Evolutionary conservation across 805 yeast genomes (phyloP).

Genomic region (Schwanniomyces pseudopolymorphus): DNA sequence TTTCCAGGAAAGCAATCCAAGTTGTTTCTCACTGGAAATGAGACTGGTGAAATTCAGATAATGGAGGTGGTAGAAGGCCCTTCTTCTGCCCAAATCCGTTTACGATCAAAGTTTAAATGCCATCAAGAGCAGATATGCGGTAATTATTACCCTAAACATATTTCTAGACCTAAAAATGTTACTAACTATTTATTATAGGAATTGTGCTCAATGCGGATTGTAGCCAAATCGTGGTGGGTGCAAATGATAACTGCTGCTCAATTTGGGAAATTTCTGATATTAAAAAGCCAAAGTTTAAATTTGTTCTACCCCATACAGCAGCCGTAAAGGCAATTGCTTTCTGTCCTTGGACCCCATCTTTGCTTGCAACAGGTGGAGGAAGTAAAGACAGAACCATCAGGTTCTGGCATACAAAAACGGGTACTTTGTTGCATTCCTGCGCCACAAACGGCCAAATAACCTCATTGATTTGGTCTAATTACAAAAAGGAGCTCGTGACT

Average conservation of each 20-base stretch:
- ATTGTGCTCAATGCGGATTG: conserved; percentile 57
- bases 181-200: conserved; percentile 38
- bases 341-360: conserved; percentile 84
- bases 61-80: conserved; percentile 26
- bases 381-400: conserved; percentile 74
- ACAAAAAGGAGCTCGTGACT: conserved; percentile 63
- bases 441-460: conserved; percentile 76
- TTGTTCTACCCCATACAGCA: conserved; percentile 65
- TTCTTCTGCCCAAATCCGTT: conserved; percentile 6
- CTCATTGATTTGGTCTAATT: conserved; percentile 71
- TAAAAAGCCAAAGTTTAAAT: conserved; percentile 42
- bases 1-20: conserved; percentile 30
- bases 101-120: conserved; percentile 18
- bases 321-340: conserved; percentile 89
- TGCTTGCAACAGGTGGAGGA: conserved; percentile 92
- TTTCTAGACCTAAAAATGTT: not conserved
- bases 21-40: conserved; percentile 63
- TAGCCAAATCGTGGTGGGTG: conserved; percentile 72
- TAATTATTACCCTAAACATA: conserved; percentile 12
- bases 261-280: conserved; percentile 64
- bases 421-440: conserved; percentile 60
- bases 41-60: conserved; percentile 54
- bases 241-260: conserved; percentile 78
- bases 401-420: conserved; percentile 84
- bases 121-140: conserved; percentile 42